phyloP scores from a whole-genome alignment of 768 basidiomycete species.

The Tricholoma matsutake region DNA sequence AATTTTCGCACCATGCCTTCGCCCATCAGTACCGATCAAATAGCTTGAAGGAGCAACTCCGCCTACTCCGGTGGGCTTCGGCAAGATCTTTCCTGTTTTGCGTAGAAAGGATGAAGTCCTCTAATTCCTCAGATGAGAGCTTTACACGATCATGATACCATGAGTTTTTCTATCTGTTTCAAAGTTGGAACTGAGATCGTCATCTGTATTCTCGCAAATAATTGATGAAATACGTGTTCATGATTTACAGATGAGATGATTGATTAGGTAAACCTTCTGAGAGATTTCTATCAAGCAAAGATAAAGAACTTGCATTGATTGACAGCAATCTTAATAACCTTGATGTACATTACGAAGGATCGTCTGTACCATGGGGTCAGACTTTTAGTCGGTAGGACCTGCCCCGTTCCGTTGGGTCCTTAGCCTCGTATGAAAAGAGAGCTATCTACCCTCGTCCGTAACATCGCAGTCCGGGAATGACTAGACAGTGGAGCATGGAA shows the following conservation, averaged over 20 bases:
- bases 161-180: not conserved
- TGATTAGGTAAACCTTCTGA: not conserved
- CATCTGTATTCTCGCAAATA: not conserved
- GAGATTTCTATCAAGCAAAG: not conserved
- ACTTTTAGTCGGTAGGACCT: not conserved
- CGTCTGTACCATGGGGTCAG: not conserved
- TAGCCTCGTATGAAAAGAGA: not conserved
- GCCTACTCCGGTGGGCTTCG: not conserved
- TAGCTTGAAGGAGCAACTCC: conserved; percentile 1
- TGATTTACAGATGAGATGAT: not conserved
- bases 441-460: not conserved
- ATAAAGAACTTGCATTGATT: not conserved
- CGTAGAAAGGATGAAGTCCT: not conserved
- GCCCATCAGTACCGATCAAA: not conserved
- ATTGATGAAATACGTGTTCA: not conserved
- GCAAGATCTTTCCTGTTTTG: not conserved
- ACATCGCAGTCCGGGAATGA: not conserved
- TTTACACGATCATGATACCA: not conserved
- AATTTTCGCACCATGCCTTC: not conserved
- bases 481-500: not conserved
- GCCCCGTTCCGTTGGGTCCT: not conserved
- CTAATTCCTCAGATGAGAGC: not conserved
- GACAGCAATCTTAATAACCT: not conserved
- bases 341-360: not conserved
- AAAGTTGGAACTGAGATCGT: not conserved